These are phyloP conservation scores for Citrus cavaleriei DNA, from an alignment of 345 rosid genomes.

Conservation along the genomic window DNA sequence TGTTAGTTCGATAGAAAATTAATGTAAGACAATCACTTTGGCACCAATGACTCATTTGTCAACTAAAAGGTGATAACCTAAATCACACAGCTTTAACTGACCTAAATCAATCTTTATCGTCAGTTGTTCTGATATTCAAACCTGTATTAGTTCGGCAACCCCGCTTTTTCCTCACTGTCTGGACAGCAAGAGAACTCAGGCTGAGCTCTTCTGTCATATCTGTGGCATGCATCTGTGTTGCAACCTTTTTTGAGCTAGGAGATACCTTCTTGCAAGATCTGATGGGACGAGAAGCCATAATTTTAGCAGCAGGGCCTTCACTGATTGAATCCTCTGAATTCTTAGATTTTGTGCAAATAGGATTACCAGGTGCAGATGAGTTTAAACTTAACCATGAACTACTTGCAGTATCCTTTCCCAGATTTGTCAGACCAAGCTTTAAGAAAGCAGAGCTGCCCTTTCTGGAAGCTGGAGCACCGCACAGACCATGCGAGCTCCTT, in stretches of 20 bases:
- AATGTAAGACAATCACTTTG: no score
- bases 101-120: constrained; percentile 18
- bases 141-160: constrained; percentile 32
- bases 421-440: constrained; percentile 27
- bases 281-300: constrained; percentile 26
- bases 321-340: constrained; percentile 22
- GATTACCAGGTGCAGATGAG: constrained; percentile 35
- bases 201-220: constrained; percentile 43
- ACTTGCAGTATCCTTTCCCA: constrained; percentile 41
- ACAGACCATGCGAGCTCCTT: constrained; percentile 3
- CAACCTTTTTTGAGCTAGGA: constrained; percentile 26
- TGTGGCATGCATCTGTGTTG: constrained; percentile 26
- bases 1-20: background rate
- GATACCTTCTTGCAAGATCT: constrained; percentile 45
- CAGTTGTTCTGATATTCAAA: constrained; percentile 26
- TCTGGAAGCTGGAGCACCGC: constrained; percentile 9
- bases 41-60: background rate
- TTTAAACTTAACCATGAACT: constrained; percentile 81
- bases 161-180: constrained; percentile 46
- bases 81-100: constrained; percentile 3
- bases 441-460: constrained; percentile 25
- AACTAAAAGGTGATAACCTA: background rate
- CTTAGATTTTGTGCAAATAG: constrained; percentile 28
- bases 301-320: constrained; percentile 22
- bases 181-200: constrained; percentile 43